Conservation (phyloP, 192 early-diverging fungal species). For the Coemansia sp. region DNA sequence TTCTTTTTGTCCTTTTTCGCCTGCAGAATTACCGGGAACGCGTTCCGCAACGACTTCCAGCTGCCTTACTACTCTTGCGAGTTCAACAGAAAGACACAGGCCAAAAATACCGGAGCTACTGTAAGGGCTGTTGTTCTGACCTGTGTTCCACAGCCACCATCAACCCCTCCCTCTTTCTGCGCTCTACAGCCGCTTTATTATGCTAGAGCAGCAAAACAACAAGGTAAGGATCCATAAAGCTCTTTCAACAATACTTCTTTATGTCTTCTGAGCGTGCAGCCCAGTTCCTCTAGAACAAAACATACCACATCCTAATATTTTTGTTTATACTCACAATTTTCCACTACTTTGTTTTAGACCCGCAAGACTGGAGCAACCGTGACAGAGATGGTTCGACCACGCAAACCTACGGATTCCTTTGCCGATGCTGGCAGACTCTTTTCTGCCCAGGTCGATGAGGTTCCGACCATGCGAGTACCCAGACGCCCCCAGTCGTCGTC, state of each 20-base stretch:
- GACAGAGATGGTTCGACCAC: slow-evolving; percentile 47
- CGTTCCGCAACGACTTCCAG: not conserved
- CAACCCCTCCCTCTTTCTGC: not conserved
- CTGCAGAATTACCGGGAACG: not conserved
- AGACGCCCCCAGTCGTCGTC: slow-evolving; percentile 53
- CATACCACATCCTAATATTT: too few species aligned
- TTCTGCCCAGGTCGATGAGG: slow-evolving; percentile 47
- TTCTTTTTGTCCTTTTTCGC: not conserved
- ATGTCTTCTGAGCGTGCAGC: not conserved
- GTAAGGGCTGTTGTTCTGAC: not conserved
- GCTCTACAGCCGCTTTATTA: slow-evolving; percentile 9
- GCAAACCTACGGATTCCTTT: slow-evolving; percentile 48
- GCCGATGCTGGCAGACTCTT: slow-evolving; percentile 32
- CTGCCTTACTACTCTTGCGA: not conserved
- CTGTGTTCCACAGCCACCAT: slow-evolving; percentile 1
- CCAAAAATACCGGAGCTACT: not conserved
- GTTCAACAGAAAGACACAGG: not conserved
- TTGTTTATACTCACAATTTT: too few species aligned
- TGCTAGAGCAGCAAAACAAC: slow-evolving; percentile 42
- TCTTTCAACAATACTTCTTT: not conserved
- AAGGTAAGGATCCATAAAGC: slow-evolving; percentile 27
- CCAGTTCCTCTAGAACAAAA: too few species aligned
- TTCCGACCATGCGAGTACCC: slow-evolving; percentile 35
- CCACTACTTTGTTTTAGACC: slow-evolving; percentile 20
- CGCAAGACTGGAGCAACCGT: slow-evolving; percentile 32